Percentiles rank a stretch among this genome's conserved stretches.
Conservation (phyloP, 179 eudicot species). For the Drosera spatulata region DNA sequence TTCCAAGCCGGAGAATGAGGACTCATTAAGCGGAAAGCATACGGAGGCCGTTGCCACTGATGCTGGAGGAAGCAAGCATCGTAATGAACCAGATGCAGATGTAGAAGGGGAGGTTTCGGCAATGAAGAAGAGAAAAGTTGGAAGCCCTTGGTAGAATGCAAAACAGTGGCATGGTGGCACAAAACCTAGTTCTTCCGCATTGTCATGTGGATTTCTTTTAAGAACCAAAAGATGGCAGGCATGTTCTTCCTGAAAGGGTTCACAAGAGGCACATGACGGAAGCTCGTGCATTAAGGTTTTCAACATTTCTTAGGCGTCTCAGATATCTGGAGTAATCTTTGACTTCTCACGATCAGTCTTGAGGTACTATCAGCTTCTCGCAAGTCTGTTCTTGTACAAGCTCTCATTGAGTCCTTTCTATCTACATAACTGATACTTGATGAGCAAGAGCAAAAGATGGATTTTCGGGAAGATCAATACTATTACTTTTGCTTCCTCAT, state of each 20-base stretch:
- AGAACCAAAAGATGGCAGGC: constrained; percentile 39
- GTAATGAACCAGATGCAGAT: constrained; percentile 10
- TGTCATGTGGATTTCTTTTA: constrained; percentile 33
- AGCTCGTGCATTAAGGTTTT: constrained; percentile 35
- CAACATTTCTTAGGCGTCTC: too few relatives aligned
- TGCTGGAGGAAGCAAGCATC: constrained; percentile 17
- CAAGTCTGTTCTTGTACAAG: too few relatives aligned
- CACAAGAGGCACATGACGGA: constrained; percentile 58
- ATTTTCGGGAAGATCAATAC: too few relatives aligned
- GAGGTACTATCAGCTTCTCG: too few relatives aligned
- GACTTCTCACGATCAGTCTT: too few relatives aligned
- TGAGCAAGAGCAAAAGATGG: too few relatives aligned
- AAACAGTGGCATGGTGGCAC: constrained; percentile 40
- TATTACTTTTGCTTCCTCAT: too few relatives aligned
- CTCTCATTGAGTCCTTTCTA: too few relatives aligned
- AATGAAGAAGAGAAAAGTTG: constrained; percentile 52
- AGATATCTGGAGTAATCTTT: too few relatives aligned
- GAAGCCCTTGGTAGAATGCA: constrained; percentile 42
- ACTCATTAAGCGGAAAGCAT: constrained; percentile 14
- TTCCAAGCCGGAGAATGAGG: constrained; percentile 23
- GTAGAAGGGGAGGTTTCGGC: constrained; percentile 65
- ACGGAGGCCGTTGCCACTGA: constrained; percentile 15
- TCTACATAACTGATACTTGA: too few relatives aligned
- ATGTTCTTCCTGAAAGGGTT: constrained; percentile 49
- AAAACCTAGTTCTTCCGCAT: constrained; percentile 12